Base-by-base conservation (phyloP, 78 protist genomes). In the Emiliania huxleyi region DNA sequence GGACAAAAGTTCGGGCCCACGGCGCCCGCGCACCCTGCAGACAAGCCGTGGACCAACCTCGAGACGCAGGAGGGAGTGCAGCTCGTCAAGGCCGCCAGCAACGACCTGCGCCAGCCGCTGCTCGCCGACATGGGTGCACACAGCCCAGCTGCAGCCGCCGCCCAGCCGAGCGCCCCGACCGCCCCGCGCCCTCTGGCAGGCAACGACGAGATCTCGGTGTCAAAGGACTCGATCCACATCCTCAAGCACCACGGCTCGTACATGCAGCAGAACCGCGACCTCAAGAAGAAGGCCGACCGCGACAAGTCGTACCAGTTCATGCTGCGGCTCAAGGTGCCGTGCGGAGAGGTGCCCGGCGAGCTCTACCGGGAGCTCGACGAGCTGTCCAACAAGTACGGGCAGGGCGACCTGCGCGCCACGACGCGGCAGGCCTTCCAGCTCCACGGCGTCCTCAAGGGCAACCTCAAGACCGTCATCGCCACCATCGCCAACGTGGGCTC, bases 401-500 rank as follows among this genome's bases (percentile, higher is more conserved):
- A 92, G 38, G 56, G 52, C 43, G 91, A 85, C 40, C 85, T 92
- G 43, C 56, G 91, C 43, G 94, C 94, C n/a, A 92, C 94, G 22
- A 92, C 94, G 35, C 94, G 94, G 52, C 90, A 79, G 81, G 94
- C 94, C 29, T 92, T 56, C 48, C 94, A 92, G 91, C 84, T 46
- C 12, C 94, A 92, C 75, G 94, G 94, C 49, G 87, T 92, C 23
- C 11, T 26, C 77, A 92, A 92, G 88, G 33, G 26, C 55, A 37
- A 92, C 88, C 94, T 92, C 35, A 92, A 92, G 73, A 15, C 0
- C 23, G 94, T 92, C 45, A 92, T 92, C 73, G 87, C 92, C 25
- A 2, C 69, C 43, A 92, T 92, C 52, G 94, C 88, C 75, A 69
- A 71, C 29, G 69, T 26, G 12, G 92, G 85, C 85, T 77, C 85